Base-by-base conservation (phyloP, 2,329 filamentous ascomycete genomes). In the Colletotrichum chrysophilum region DNA sequence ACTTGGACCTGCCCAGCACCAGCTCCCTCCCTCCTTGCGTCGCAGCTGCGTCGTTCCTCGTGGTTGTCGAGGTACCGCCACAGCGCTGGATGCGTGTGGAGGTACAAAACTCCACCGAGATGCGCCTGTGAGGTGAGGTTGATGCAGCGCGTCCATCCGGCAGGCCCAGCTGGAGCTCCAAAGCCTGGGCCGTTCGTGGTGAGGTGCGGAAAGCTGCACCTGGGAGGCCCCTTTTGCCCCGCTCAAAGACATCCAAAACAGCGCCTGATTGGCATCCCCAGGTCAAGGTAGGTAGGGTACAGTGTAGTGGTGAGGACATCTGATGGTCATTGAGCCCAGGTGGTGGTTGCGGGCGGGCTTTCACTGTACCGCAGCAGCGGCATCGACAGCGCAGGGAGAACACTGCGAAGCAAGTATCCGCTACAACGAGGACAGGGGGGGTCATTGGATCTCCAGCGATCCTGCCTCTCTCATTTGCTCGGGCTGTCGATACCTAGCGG, bases 141-240 rank as follows among this genome's bases (percentile, higher is more conserved):
- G 56, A 13, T 61, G 66, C n/a, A 16, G 13, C 18, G 34, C 13
- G 7, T 36, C 68, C 52, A 66, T 61, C 48, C 43, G 34, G 61
- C 66, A 43, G 30, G 34, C 34, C 67, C 36, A 71, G 60, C 61
- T 52, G 43, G 43, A 52, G 43, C 43, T 52, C 43, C 43, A 52
- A 52, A 52, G 43, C 43, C n/a, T 52, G 43, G 43, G 43, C 43
- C 60, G 28, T 62, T 48, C 28, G 43, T 61, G 24, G 34, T 70
- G 48, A 52, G n/a, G 43, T 74, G 56, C 71, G 62, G 56, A 76
- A 69, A 76, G 70, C 64, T 76, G 70, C 70, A 69, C 36, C 32
- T 69, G 70, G 64, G 30, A 38, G 73, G 30, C 13, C 70, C 61
- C 67, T 52, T 61, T 12, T 55, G 61, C 67, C 61, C 71, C 70